Conservation (phyloP, 805 yeast species). For the Wickerhamiella shivajii region DNA sequence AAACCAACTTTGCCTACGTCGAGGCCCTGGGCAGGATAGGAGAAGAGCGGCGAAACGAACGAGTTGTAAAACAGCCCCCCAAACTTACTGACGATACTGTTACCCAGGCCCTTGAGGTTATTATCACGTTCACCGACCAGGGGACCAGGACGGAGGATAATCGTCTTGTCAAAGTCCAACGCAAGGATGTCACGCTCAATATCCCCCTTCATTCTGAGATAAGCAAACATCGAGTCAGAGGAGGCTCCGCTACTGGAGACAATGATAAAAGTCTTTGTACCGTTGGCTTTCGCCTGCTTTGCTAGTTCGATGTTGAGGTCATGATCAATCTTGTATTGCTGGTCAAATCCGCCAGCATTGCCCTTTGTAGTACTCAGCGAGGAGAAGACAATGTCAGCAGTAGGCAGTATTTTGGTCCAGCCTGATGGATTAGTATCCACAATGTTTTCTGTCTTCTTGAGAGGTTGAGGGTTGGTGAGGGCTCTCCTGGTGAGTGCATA, state of each 20-base stretch:
- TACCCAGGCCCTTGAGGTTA: conserved; percentile 10
- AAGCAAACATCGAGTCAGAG: conserved; percentile 41
- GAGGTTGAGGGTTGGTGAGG: conserved; percentile 6
- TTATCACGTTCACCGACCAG: conserved; percentile 48
- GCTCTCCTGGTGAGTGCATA: conserved; percentile 28
- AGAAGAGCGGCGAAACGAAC: conserved; percentile 21
- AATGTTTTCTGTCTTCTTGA: conserved; percentile 25
- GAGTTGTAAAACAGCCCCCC: conserved; percentile 22
- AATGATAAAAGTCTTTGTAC: conserved; percentile 52
- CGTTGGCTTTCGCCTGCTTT: conserved; percentile 54
- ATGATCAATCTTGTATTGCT: conserved; percentile 57
- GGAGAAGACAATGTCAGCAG: conserved; percentile 37
- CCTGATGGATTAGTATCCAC: conserved; percentile 33
- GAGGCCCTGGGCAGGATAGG: conserved; percentile 42
- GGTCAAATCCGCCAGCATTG: conserved; percentile 56
- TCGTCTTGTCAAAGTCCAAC: conserved; percentile 52
- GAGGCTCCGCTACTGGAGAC: conserved; percentile 57
- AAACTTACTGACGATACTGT: conserved; percentile 26
- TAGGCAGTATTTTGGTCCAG: conserved; percentile 35
- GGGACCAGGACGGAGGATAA: conserved; percentile 66
- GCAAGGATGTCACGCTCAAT: conserved; percentile 52
- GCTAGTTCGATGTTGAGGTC: conserved; percentile 59
- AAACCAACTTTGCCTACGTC: conserved; percentile 52
- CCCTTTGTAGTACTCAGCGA: conserved; percentile 66
- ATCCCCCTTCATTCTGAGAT: conserved; percentile 56